Conservation (phyloP, 441 rosid species). For the Biscutella laevigata region DNA sequence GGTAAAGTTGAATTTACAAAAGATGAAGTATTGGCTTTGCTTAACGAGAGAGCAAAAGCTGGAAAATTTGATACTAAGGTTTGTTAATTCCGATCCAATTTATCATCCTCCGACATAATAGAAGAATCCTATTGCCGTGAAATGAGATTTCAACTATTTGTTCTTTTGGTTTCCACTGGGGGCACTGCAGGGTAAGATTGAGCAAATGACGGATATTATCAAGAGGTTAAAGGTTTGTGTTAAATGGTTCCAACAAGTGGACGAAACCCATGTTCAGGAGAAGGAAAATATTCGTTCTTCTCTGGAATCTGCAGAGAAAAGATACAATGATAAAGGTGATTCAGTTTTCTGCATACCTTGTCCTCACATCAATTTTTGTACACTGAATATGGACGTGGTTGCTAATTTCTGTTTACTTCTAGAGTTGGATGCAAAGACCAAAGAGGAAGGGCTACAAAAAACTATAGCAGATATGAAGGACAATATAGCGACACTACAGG, state of each 20-base stretch:
- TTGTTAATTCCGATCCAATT: not conserved
- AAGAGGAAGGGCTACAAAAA: conserved; percentile 39
- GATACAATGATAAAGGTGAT: conserved; percentile 48
- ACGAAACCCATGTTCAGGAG: conserved; percentile 49
- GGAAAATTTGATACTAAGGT: conserved; percentile 85
- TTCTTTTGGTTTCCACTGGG: not conserved
- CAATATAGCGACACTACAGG: conserved; percentile 40
- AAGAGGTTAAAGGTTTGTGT: conserved; percentile 68
- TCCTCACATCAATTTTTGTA: not conserved
- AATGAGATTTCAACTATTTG: no score
- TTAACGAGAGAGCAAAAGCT: conserved; percentile 60
- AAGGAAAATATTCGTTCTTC: conserved; percentile 49
- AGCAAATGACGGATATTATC: conserved; percentile 48
- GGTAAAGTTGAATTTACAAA: conserved; percentile 45
- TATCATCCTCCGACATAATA: not conserved
- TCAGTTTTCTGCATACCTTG: not conserved
- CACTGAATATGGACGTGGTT: conserved; percentile 10
- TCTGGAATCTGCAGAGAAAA: conserved; percentile 54
- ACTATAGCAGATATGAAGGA: conserved; percentile 41
- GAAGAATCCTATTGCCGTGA: not conserved
- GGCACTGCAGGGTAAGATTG: conserved; percentile 53
- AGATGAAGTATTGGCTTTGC: conserved; percentile 69
- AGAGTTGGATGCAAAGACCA: conserved; percentile 61
- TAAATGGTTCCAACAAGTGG: conserved; percentile 66
- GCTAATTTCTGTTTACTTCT: conserved; percentile 8